phyloP scores from a whole-genome alignment of 768 basidiomycete genomes.

The Hygrophoropsis aurantiaca region DNA sequence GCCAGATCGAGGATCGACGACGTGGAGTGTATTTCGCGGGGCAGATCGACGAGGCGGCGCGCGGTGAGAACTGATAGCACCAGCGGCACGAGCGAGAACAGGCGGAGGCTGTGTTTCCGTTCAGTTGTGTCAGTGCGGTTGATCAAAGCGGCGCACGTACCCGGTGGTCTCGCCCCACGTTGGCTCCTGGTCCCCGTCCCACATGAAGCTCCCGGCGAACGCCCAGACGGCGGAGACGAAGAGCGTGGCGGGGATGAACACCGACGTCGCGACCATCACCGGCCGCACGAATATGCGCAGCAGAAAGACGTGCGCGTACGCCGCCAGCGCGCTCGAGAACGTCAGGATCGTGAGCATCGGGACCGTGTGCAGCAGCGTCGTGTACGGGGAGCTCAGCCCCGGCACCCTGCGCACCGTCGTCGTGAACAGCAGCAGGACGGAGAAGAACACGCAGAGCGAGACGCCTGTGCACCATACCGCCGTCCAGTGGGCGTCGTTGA shows the following conservation, averaged over 20 bases:
- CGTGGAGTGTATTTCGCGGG: constrained; percentile 65
- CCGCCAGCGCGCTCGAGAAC: constrained; percentile 64
- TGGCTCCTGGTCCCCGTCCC: constrained; percentile 50
- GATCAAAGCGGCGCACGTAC: constrained; percentile 40
- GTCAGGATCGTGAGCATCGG: constrained; percentile 75
- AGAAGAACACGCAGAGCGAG: constrained; percentile 59
- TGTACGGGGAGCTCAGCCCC: constrained; percentile 55
- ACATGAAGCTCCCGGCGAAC: constrained; percentile 77
- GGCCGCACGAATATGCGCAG: constrained; percentile 82
- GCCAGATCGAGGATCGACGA: constrained; percentile 59
- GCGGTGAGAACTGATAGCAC: constrained; percentile 68
- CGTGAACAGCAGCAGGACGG: constrained; percentile 64
- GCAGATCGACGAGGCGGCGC: constrained; percentile 69
- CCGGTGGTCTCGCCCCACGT: constrained; percentile 85
- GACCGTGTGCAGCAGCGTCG: constrained; percentile 73
- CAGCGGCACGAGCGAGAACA: constrained; percentile 78
- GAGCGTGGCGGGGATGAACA: constrained; percentile 74
- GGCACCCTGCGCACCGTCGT: constrained; percentile 28
- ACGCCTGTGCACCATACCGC: constrained; percentile 62
- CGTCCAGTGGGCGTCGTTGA: constrained; percentile 75
- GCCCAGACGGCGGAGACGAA: constrained; percentile 79
- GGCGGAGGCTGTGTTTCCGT: constrained; percentile 51
- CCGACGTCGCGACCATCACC: constrained; percentile 73
- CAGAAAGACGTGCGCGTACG: constrained; percentile 74
- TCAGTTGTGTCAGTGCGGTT: constrained; percentile 8